These are phyloP conservation scores for Cinnamomum micranthum DNA, from an alignment of 164 flowering plant species.

Conservation along the genomic window DNA sequence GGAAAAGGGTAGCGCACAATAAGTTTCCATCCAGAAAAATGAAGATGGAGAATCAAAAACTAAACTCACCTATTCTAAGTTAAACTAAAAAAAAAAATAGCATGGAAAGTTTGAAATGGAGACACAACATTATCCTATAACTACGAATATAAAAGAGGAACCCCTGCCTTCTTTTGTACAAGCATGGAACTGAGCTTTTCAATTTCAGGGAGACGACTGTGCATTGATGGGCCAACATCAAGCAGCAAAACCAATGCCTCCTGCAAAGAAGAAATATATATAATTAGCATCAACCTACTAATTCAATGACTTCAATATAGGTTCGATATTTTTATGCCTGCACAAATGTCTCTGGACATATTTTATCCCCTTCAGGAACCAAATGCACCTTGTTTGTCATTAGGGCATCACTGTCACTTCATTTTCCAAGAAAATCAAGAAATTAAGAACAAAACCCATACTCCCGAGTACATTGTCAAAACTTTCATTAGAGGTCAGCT, in stretches of 20 bases:
- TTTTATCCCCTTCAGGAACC: background rate
- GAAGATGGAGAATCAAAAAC: background rate
- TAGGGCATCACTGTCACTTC: background rate
- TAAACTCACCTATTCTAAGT: background rate
- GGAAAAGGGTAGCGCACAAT: background rate
- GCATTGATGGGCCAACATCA: slow-evolving; percentile 91
- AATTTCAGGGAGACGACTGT: slow-evolving; percentile 56
- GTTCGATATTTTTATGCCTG: background rate
- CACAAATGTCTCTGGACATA: background rate
- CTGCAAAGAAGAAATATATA: slow-evolving; percentile 29
- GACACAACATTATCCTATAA: background rate
- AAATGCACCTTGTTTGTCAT: background rate
- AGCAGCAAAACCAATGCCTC: slow-evolving; percentile 67
- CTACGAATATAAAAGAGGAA: background rate
- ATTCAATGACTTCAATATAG: background rate
- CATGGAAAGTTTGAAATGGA: background rate
- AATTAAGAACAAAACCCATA: background rate
- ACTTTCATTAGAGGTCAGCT: background rate
- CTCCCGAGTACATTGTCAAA: background rate
- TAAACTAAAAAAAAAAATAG: no score
- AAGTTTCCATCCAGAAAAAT: background rate
- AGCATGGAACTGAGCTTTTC: slow-evolving; percentile 75
- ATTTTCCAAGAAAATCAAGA: background rate
- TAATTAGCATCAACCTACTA: background rate
- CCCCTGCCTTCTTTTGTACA: slow-evolving; percentile 72